These are phyloP conservation scores for Colletotrichum sidae DNA, from an alignment of 2,329 filamentous ascomycete genomes.

Conservation along the genomic window DNA sequence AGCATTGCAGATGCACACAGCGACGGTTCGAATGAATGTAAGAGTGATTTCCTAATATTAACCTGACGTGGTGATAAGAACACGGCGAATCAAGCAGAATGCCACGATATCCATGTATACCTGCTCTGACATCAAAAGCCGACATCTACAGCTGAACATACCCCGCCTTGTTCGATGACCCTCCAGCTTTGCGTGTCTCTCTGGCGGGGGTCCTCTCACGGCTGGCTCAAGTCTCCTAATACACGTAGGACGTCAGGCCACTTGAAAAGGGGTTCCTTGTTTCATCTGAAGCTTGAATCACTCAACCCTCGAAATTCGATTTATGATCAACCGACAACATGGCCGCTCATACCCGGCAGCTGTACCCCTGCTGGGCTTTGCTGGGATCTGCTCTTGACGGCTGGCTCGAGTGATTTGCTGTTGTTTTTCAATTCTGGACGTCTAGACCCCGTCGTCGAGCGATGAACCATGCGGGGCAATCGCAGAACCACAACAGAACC, in stretches of 20 bases:
- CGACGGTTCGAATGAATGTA: no score
- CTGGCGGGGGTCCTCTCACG: neutral
- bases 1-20: no score
- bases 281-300: slow-evolving; percentile 33
- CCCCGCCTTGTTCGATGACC: slow-evolving; percentile 12
- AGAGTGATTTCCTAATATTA: no score
- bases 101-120: neutral
- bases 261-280: slow-evolving; percentile 10
- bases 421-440: neutral
- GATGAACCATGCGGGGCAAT: neutral
- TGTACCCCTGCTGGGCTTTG: slow-evolving; percentile 2
- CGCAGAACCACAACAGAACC: neutral
- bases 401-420: neutral
- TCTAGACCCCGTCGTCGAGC: neutral
- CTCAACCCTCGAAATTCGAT: neutral
- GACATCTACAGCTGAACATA: slow-evolving; percentile 11
- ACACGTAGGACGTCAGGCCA: no score
- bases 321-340: slow-evolving; percentile 1
- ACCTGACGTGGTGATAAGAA: no score
- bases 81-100: no score
- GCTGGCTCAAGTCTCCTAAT: neutral
- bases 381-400: no score
- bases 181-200: slow-evolving; percentile 1
- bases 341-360: slow-evolving; percentile 8
- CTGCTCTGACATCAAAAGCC: slow-evolving; percentile 1